Evolutionary conservation across 345 rosid genomes (phyloP).

Genomic region (Isatis tinctoria): DNA sequence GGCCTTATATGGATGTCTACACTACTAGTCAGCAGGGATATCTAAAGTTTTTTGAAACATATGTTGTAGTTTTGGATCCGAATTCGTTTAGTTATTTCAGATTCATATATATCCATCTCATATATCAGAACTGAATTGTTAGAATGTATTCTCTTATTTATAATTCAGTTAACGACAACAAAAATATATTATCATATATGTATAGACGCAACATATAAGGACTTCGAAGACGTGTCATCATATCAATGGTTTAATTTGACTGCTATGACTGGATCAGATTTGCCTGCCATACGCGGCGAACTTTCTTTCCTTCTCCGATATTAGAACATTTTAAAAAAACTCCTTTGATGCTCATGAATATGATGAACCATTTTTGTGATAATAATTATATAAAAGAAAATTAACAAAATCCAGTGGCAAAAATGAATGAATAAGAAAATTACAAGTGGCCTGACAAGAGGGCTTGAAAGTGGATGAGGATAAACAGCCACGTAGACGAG

Average conservation of each 20-base stretch:
- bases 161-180: neutral
- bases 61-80: neutral
- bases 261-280: neutral
- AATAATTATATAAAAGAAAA: neutral
- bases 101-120: neutral
- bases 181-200: too few species aligned
- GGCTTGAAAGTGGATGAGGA: constrained; percentile 23
- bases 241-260: neutral
- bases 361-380: neutral
- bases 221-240: neutral
- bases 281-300: neutral
- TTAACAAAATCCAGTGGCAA: constrained; percentile 9
- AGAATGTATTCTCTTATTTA: too few species aligned
- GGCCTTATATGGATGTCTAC: neutral
- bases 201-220: too few species aligned
- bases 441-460: constrained; percentile 24
- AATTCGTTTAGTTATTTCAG: neutral
- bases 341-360: neutral
- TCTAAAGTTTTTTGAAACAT: neutral
- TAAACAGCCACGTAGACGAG: constrained; percentile 19
- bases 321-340: neutral
- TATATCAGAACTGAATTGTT: too few species aligned
- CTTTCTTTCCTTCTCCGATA: neutral
- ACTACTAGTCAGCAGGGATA: neutral
- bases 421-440: constrained; percentile 4